Percentiles rank a stretch among this genome's conserved stretches.
Evolutionary conservation across 192 early-diverging fungal species (phyloP).

Genomic region (Coemansia sp.): DNA sequence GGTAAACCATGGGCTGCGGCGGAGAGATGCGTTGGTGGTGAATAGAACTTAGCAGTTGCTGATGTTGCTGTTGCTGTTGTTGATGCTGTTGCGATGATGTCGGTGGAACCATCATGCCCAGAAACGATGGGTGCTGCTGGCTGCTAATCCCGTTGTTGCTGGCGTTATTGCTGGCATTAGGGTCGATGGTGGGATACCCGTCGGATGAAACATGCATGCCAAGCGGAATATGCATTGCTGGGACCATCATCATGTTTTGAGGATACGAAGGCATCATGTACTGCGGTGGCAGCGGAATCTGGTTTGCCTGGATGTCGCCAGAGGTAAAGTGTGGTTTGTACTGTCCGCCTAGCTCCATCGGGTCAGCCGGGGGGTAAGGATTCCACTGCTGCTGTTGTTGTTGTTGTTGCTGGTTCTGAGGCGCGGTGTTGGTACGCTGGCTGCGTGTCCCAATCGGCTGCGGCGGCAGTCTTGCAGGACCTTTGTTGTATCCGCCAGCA

Average conservation of each 20-base stretch:
- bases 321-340: neutral
- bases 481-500: neutral
- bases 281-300: neutral
- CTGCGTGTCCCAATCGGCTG: conserved; percentile 34
- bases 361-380: neutral
- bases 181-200: neutral
- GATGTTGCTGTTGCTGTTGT: neutral
- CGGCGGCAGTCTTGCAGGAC: conserved; percentile 17
- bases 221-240: conserved; percentile 3
- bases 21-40: neutral
- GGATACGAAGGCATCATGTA: conserved; percentile 14
- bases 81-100: too few relatives aligned
- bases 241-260: conserved; percentile 8
- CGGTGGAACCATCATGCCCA: conserved; percentile 5
- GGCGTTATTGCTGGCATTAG: neutral
- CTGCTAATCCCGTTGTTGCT: neutral
- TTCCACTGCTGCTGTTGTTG: conserved; percentile 8
- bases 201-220: neutral
- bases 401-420: conserved; percentile 5
- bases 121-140: neutral
- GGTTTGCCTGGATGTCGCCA: conserved; percentile 3
- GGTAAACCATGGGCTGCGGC: neutral
- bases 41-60: neutral
- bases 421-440: conserved; percentile 4
- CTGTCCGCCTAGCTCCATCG: neutral